Conservation (phyloP, 2,329 filamentous ascomycete genomes). For the Xenosphaeropsis pyriputrescens region DNA sequence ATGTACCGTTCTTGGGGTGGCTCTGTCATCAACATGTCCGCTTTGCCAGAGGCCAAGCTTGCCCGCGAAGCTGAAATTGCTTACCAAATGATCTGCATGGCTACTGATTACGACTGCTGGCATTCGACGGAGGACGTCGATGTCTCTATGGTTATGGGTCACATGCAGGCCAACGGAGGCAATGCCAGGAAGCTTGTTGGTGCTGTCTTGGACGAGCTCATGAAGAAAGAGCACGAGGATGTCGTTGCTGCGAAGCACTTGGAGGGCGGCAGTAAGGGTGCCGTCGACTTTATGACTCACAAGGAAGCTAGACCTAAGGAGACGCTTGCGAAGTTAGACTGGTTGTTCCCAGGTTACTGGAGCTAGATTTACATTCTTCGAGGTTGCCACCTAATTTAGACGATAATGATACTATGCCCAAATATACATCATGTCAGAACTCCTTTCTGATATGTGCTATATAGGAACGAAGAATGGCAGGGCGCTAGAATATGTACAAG, state of each 20-base stretch:
- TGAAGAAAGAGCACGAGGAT: constrained; percentile 62
- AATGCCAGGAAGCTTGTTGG: constrained; percentile 79
- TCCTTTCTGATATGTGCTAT: no score
- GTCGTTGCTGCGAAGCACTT: constrained; percentile 71
- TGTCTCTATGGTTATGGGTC: constrained; percentile 91
- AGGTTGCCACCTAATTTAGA: no score
- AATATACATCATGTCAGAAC: no score
- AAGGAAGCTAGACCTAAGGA: constrained; percentile 57
- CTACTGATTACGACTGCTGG: constrained; percentile 99
- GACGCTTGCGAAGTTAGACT: constrained; percentile 67
- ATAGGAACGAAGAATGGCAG: no score
- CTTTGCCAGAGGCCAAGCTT: constrained; percentile 91
- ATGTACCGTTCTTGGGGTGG: constrained; percentile 95
- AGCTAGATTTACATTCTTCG: no score
- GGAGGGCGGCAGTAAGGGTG: constrained; percentile 61
- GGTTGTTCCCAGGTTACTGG: constrained; percentile 76
- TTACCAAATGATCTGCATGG: constrained; percentile 99
- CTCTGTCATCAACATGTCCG: constrained; percentile 96
- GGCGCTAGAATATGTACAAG: no score
- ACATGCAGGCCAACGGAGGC: constrained; percentile 83
- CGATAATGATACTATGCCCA: no score
- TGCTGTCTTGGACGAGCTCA: constrained; percentile 75
- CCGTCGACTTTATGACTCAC: constrained; percentile 71
- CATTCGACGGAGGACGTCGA: constrained; percentile 70
- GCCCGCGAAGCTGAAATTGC: constrained; percentile 95